Conservation (phyloP, 2,329 filamentous ascomycete genomes). For the Corniculantispora saksenae region DNA sequence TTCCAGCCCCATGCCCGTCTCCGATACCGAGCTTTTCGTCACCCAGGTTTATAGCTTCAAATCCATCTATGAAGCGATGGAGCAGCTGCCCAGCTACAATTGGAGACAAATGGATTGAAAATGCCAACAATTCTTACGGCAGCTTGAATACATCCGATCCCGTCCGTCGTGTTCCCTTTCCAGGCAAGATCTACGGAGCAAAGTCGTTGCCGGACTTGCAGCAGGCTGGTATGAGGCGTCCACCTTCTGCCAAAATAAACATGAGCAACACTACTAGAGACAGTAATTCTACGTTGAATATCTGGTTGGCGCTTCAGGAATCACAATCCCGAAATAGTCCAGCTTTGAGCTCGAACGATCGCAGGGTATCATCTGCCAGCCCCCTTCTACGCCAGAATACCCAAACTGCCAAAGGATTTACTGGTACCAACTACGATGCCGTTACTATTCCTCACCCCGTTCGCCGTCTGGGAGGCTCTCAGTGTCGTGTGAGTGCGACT, state of each 20-base stretch:
- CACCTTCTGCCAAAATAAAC: slow-evolving; percentile 8
- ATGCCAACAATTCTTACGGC: background rate
- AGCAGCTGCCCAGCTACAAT: slow-evolving; percentile 14
- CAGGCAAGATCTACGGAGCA: background rate
- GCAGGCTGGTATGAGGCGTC: slow-evolving; percentile 1
- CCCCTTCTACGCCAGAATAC: background rate
- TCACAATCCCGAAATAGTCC: slow-evolving; percentile 32
- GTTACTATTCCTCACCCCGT: background rate
- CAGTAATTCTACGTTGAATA: slow-evolving; percentile 35
- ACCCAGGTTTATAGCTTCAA: slow-evolving; percentile 16
- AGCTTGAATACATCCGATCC: background rate
- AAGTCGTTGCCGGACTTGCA: slow-evolving; percentile 7
- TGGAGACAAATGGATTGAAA: background rate
- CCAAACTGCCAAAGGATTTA: background rate
- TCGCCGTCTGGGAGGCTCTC: background rate
- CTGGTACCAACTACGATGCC: background rate
- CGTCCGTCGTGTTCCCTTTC: slow-evolving; percentile 20
- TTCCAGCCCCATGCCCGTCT: slow-evolving; percentile 7
- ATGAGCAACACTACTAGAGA: slow-evolving; percentile 24
- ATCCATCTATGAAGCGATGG: slow-evolving; percentile 9
- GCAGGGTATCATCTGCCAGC: background rate
- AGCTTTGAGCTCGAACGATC: background rate
- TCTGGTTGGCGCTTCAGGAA: slow-evolving; percentile 40
- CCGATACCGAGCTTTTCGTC: slow-evolving; percentile 22
- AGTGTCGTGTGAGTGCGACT: background rate